Evolutionary conservation across 129 eudicot genomes (phyloP), one percentile per base, ranked within the genome.

Genomic region (Flaveria robusta): DNA sequence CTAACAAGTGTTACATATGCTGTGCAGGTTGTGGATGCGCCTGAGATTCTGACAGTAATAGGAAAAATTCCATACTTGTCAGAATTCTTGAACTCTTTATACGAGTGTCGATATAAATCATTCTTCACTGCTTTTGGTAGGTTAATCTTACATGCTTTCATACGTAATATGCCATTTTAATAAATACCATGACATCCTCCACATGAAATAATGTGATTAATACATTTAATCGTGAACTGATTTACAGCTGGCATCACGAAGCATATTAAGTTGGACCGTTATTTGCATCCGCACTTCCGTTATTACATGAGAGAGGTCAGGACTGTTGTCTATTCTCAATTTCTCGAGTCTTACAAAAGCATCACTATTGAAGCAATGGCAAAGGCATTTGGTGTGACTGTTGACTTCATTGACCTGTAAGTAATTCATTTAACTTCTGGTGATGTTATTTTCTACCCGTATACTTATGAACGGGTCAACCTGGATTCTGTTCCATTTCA

Each of bases 361-460:
- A 96, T 93, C 42, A 93, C 97, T 0, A 93, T 90, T 84, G 97
- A 93, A 75, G 98, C 97, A 18, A 93, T 93, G 98, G 97, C 97
- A 0, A 93, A 89, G 80, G 96, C 97, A 0, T 93, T 93, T 84
- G 98, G 98, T 41, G 98, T 93, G 24, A 85, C 93, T 0, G 92
- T 88, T 52, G 97, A 93, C 78, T 93, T 93, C 88, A 93, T 93
- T 79, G 98, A 93, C 64, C 20, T 88, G 97, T 91, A 85, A 83
- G 97, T 67, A 58, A 45, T 18, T 69, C 39, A 15, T 12, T 56
- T 15, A 42, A 7, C 60, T 37, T 55, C 54, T 24, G 7, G 15
- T 42, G 20, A 16, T 26, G 60, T 26, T 43, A 49, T 20, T 15
- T 24, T 70, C 23, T 2, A 27, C 19, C 45, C 42, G 45, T 47